These are phyloP conservation scores for Withania somnifera DNA, from an alignment of 305 asterid genomes.

Conservation along the genomic window DNA sequence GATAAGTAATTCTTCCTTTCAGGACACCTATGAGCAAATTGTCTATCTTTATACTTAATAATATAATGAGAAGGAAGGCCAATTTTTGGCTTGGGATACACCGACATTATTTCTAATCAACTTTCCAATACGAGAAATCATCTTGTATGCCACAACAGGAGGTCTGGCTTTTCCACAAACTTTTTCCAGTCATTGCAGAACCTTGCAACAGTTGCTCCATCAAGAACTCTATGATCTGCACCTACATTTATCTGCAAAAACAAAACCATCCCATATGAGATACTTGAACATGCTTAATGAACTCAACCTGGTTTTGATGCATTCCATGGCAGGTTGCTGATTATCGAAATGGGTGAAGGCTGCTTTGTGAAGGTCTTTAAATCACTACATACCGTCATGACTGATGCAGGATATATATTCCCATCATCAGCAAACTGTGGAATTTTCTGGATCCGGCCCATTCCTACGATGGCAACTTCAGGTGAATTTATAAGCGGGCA, in stretches of 20 bases:
- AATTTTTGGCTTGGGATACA: not conserved
- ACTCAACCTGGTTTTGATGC: not conserved
- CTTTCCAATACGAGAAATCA: conserved; percentile 9
- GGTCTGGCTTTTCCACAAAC: conserved; percentile 76
- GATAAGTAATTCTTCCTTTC: not conserved
- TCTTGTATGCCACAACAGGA: conserved; percentile 62
- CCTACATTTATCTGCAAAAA: conserved; percentile 60
- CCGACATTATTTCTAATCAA: not conserved
- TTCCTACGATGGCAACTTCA: conserved; percentile 74
- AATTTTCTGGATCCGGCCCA: conserved; percentile 77
- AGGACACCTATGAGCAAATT: not conserved
- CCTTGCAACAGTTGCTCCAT: conserved; percentile 82
- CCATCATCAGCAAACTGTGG: conserved; percentile 57
- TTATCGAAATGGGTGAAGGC: not conserved
- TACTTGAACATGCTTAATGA: not conserved
- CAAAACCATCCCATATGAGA: not conserved
- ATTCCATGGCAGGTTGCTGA: not conserved
- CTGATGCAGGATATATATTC: conserved; percentile 47
- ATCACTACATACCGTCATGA: conserved; percentile 58
- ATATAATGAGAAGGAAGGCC: not conserved
- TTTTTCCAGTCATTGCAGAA: conserved; percentile 90
- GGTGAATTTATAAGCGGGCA: conserved; percentile 82
- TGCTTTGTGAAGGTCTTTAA: not conserved
- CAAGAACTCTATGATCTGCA: conserved; percentile 83
- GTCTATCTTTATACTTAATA: not conserved